A percentile compares a stretch with the other conserved stretches of the same genome.
Conservation (phyloP, 176 grass and related monocot genomes). For the Metroxylon sagu region DNA sequence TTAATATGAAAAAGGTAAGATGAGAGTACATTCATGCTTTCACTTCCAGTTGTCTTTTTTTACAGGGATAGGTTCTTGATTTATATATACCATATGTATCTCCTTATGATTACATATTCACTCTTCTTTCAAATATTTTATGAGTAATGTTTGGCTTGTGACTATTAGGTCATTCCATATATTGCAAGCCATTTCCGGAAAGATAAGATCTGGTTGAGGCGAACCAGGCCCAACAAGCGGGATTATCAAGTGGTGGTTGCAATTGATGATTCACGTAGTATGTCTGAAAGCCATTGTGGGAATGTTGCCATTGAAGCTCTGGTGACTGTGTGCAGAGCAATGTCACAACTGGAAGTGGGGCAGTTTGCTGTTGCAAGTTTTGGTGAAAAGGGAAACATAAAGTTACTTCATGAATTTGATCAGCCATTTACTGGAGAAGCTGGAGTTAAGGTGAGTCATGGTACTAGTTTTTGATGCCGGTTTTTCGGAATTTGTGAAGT, state of each 20-base stretch:
- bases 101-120: too few relatives aligned
- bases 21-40: background rate
- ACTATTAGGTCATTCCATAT: constrained; percentile 80
- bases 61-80: too few relatives aligned
- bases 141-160: constrained; percentile 10
- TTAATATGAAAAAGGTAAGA: constrained; percentile 98
- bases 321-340: constrained; percentile 81
- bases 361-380: constrained; percentile 91
- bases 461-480: too few relatives aligned
- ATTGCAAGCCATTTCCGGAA: constrained; percentile 85
- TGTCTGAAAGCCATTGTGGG: constrained; percentile 85
- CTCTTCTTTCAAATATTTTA: background rate
- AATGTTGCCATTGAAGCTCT: constrained; percentile 78
- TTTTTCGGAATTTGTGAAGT: background rate
- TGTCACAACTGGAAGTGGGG: constrained; percentile 93
- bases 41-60: too few relatives aligned
- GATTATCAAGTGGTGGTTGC: constrained; percentile 91
- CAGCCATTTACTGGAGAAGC: constrained; percentile 78
- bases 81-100: too few relatives aligned
- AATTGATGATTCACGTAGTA: constrained; percentile 84
- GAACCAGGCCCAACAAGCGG: constrained; percentile 92
- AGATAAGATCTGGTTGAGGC: constrained; percentile 90
- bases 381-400: constrained; percentile 72
- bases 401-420: constrained; percentile 88
- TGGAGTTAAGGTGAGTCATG: constrained; percentile 55